Evolutionary conservation across 2,329 filamentous ascomycete genomes (phyloP).

Genomic region (Aureobasidium sp.): DNA sequence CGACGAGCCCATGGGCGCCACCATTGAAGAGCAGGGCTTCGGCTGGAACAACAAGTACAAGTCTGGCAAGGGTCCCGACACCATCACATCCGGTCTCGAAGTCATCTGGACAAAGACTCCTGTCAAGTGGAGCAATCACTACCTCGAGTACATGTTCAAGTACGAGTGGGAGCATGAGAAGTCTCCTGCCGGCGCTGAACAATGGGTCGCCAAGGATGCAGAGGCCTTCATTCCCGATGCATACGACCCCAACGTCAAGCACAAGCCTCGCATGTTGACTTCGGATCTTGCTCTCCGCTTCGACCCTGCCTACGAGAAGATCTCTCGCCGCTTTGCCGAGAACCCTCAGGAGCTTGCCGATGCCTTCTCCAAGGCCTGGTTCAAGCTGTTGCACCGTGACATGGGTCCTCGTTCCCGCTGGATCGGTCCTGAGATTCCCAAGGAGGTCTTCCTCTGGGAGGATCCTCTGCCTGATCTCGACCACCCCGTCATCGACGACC

Average conservation of each 20-base stretch:
- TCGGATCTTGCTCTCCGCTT: constrained; percentile 65
- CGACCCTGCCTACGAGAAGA: constrained; percentile 69
- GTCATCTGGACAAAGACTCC: constrained; percentile 74
- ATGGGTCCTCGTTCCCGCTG: constrained; percentile 65
- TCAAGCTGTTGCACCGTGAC: constrained; percentile 76
- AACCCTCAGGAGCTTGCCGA: constrained; percentile 63
- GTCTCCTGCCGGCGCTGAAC: constrained; percentile 67
- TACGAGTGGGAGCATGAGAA: constrained; percentile 72
- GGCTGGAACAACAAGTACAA: constrained; percentile 63
- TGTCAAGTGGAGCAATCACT: constrained; percentile 68
- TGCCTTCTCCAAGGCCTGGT: constrained; percentile 68
- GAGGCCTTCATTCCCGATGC: constrained; percentile 64
- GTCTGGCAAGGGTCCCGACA: constrained; percentile 61
- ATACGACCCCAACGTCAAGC: constrained; percentile 63
- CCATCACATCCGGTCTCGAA: constrained; percentile 70
- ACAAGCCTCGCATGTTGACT: constrained; percentile 68
- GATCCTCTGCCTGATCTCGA: constrained; percentile 59
- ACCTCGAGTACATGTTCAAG: constrained; percentile 69
- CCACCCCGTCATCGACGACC: constrained; percentile 53
- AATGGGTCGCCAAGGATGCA: constrained; percentile 66
- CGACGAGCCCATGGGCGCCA: constrained; percentile 58
- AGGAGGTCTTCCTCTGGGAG: constrained; percentile 65
- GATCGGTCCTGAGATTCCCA: constrained; percentile 66
- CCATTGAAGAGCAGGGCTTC: constrained; percentile 60
- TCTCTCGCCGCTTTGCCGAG: constrained; percentile 61